These are phyloP conservation scores for Phanerochaete sordida DNA, from an alignment of 768 basidiomycete species.

Conservation along the genomic window DNA sequence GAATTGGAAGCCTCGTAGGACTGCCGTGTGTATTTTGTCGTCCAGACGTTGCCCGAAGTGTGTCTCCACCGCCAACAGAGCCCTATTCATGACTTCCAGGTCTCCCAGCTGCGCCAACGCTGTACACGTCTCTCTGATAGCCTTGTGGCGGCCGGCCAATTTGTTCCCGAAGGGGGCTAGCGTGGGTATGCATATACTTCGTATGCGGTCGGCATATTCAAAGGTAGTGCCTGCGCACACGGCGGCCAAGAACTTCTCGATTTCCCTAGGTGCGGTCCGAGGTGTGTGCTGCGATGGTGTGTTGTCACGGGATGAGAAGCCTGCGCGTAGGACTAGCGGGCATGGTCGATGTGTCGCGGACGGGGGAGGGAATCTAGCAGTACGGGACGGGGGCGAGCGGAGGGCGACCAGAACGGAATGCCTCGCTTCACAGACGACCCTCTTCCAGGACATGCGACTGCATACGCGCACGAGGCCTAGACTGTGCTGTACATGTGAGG, in stretches of 20 bases:
- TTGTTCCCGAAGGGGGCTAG: not conserved
- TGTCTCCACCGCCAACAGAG: not conserved
- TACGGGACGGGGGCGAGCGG: slow-evolving; percentile 9
- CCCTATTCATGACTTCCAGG: not conserved
- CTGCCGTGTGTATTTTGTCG: slow-evolving; percentile 41
- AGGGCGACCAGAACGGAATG: slow-evolving; percentile 7
- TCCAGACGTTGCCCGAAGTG: not conserved
- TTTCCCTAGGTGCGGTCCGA: not conserved
- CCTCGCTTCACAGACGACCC: slow-evolving; percentile 22
- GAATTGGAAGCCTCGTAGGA: slow-evolving; percentile 46
- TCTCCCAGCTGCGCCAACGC: not conserved
- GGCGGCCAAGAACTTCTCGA: not conserved
- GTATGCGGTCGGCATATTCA: not conserved
- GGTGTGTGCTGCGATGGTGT: not conserved
- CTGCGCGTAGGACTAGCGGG: not conserved
- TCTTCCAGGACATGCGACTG: slow-evolving; percentile 50
- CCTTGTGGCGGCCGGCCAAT: not conserved
- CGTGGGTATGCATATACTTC: not conserved
- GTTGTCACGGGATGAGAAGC: not conserved
- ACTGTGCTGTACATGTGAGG: not conserved
- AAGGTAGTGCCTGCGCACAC: not conserved
- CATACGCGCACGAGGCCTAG: slow-evolving; percentile 38
- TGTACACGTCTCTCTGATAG: no score
- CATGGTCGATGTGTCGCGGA: not conserved
- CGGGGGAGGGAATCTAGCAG: slow-evolving; percentile 13